Conservation (phyloP, 2,329 filamentous ascomycete species). For the Kalaharituber pfeilii region DNA sequence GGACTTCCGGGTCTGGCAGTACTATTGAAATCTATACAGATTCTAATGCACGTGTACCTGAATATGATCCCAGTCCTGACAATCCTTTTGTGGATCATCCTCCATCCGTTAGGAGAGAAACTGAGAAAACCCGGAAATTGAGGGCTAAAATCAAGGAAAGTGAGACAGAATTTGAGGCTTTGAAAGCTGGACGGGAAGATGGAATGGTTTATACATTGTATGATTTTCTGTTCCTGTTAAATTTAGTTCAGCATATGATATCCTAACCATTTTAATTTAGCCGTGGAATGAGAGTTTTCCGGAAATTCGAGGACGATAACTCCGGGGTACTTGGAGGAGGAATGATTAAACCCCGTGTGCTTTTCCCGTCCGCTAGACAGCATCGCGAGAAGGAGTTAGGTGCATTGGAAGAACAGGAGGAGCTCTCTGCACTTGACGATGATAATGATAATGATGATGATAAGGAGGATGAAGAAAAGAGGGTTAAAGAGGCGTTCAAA, state of each 20-base stretch:
- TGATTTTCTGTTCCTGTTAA: slow-evolving; percentile 17
- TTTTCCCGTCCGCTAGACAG: background rate
- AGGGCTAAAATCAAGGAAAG: slow-evolving; percentile 42
- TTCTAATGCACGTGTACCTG: slow-evolving; percentile 58
- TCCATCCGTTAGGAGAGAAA: slow-evolving; percentile 29
- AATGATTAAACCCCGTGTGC: background rate
- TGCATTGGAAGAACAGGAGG: background rate
- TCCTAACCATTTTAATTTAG: slow-evolving; percentile 29
- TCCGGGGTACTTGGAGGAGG: background rate
- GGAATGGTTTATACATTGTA: slow-evolving; percentile 64
- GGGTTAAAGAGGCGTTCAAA: slow-evolving; percentile 7
- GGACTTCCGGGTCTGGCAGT: slow-evolving; percentile 20
- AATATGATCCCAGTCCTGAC: slow-evolving; percentile 44
- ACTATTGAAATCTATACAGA: slow-evolving; percentile 62
- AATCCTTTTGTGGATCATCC: slow-evolving; percentile 53
- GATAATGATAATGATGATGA: background rate
- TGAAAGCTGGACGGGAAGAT: slow-evolving; percentile 45
- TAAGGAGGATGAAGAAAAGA: slow-evolving; percentile 24
- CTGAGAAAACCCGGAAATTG: slow-evolving; percentile 40
- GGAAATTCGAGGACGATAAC: slow-evolving; percentile 37
- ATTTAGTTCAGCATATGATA: slow-evolving; percentile 6
- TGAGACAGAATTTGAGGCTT: background rate
- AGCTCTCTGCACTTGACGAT: background rate
- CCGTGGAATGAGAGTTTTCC: slow-evolving; percentile 64
- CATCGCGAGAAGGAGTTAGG: background rate